Evolutionary conservation across 768 basidiomycete species (phyloP), one percentile per base, ranked within the genome.

Genomic region (Clavulina sp.): DNA sequence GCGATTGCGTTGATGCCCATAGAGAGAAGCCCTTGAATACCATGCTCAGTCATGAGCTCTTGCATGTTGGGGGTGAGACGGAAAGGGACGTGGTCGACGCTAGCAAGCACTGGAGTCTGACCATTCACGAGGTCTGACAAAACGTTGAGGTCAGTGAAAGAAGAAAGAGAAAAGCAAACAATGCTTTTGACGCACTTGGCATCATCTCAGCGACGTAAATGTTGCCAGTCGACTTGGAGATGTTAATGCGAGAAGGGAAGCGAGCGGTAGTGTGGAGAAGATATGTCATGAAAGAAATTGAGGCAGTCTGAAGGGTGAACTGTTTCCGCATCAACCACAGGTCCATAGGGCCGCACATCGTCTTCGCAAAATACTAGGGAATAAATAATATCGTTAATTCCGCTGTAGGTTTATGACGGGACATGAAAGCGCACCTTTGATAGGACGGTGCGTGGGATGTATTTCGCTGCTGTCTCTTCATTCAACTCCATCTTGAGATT

Each of bases 251-350:
- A 7, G 74, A 69, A 0, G 93, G 93, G 4, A 77, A 72, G 41
- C 93, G 79, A 61, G 83, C 84, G 26, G 82, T 81, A 30, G 96
- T 71, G 57, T 77, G 83, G 58, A 95, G 75, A 28, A 84, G 70
- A 61, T 83, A 93, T 16, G 89, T 91, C 77, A 93, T 81, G 72
- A 96, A 97, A 59, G 85, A 82, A 40, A 77, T 78, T 1, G 84
- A 75, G 4, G 95, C 88, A 33, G 89, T 70, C 61, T 97, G 92
- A 36, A 83, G 64, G 5, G 92, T 81, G 65, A 97, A 95, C 66
- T 96, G 92, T 68, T 95, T 97, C 54, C 95, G 79, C 78, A 97
- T 89, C 54, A 85, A 75, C 93, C 93, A 99, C 2, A 97, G 72
- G 59, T 91, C 86, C 52, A 77, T 76, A 3, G 92, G 78, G 2